phyloP scores from a whole-genome alignment of 2,329 filamentous ascomycete genomes.

The Teratosphaeria epicoccoides region DNA sequence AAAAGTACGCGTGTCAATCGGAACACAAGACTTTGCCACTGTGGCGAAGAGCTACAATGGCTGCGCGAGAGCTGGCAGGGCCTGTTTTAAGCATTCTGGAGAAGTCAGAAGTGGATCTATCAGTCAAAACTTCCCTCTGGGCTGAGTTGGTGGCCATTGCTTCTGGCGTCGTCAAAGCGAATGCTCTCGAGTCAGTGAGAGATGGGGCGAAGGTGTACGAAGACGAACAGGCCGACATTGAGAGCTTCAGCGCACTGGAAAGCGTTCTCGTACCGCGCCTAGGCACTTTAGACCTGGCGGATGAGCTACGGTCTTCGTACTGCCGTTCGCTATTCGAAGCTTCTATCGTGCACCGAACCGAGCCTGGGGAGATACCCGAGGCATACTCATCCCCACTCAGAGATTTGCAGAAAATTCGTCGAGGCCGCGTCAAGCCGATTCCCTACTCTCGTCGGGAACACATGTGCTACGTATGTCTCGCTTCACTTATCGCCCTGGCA shows the following conservation, averaged over 20 bases:
- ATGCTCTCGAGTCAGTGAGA: conserved; percentile 22
- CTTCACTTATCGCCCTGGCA: conserved; percentile 51
- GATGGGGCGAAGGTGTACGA: conserved; percentile 35
- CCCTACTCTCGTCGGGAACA: conserved; percentile 52
- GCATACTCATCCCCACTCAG: conserved; percentile 45
- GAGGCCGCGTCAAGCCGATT: conserved; percentile 62
- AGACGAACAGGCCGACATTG: conserved; percentile 75
- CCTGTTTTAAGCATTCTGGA: conserved; percentile 45
- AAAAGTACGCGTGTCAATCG: conserved; percentile 71
- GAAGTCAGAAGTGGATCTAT: conserved; percentile 25
- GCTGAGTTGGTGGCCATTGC: conserved; percentile 32
- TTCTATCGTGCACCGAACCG: conserved; percentile 67
- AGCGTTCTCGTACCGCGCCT: conserved; percentile 64
- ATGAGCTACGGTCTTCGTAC: conserved; percentile 58
- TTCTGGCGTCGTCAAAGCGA: conserved; percentile 29
- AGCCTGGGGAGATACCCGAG: conserved; percentile 49
- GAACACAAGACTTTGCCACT: conserved; percentile 60
- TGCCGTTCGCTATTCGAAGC: conserved; percentile 67
- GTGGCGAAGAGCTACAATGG: conserved; percentile 71
- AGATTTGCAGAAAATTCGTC: conserved; percentile 53
- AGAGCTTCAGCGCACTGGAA: conserved; percentile 58
- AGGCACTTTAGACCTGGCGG: conserved; percentile 53
- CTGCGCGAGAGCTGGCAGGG: conserved; percentile 57
- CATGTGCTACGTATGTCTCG: conserved; percentile 71
- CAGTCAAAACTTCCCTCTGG: conserved; percentile 51